These are phyloP conservation scores for Protomyces pachydermus DNA, from an alignment of 1,139 yeast species.

Conservation along the genomic window DNA sequence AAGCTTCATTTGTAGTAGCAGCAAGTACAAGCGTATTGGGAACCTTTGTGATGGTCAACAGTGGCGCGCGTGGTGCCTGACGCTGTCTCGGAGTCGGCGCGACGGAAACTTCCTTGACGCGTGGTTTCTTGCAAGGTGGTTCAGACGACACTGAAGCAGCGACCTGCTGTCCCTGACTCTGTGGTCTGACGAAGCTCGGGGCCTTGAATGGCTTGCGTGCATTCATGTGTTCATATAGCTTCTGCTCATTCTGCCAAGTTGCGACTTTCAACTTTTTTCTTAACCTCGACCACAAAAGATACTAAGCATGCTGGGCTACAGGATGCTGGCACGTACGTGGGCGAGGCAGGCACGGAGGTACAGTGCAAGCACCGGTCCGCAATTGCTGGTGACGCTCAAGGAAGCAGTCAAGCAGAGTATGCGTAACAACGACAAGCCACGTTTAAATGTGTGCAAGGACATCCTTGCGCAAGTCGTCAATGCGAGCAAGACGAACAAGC, in stretches of 20 bases:
- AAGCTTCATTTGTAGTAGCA: neutral
- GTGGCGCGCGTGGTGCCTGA: neutral
- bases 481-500: constrained; percentile 24
- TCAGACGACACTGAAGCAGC: neutral
- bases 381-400: constrained; percentile 11
- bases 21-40: neutral
- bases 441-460: constrained; percentile 17
- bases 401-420: constrained; percentile 22
- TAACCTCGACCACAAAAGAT: too few relatives aligned
- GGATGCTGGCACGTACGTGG: neutral
- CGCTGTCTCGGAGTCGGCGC: neutral
- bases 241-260: too few relatives aligned
- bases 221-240: neutral
- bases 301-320: too few relatives aligned
- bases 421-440: constrained; percentile 20
- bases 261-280: too few relatives aligned
- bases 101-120: neutral
- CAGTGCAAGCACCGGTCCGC: constrained; percentile 7
- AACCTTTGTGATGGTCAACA: constrained; percentile 8
- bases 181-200: neutral
- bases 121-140: neutral
- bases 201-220: neutral
- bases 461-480: constrained; percentile 22
- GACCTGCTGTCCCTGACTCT: neutral
- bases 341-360: neutral